These are phyloP conservation scores for Plasmodium gaboni DNA, from an alignment of 169 alveolate genomes.

Conservation along the genomic window DNA sequence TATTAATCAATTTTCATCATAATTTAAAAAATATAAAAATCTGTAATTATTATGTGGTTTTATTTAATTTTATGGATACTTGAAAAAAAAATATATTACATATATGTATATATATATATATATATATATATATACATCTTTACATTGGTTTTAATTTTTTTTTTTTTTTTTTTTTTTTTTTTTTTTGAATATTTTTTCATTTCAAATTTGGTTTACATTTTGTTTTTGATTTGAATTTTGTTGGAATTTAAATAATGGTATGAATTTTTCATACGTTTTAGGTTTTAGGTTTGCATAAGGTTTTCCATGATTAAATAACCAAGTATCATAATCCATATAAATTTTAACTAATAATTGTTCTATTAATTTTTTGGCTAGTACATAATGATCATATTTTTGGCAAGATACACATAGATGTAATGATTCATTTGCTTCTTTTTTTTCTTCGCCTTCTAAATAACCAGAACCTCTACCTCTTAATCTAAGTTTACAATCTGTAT, in stretches of 20 bases:
- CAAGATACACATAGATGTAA: slow-evolving; percentile 95
- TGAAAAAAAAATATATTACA: neutral
- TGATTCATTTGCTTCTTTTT: slow-evolving; percentile 94
- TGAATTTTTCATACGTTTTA: slow-evolving; percentile 63
- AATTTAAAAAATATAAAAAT: no score
- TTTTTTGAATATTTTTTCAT: no score
- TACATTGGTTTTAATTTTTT: neutral
- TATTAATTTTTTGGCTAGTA: slow-evolving; percentile 90
- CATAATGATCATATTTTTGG: slow-evolving; percentile 90
- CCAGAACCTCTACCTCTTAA: slow-evolving; percentile 97
- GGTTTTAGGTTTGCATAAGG: slow-evolving; percentile 72
- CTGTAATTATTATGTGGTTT: no score
- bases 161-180: neutral
- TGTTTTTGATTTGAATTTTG: slow-evolving; percentile 15
- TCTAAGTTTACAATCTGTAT: slow-evolving; percentile 90
- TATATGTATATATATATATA: neutral
- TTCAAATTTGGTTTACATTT: slow-evolving; percentile 19
- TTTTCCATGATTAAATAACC: slow-evolving; percentile 64
- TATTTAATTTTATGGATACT: no score
- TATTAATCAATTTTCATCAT: no score
- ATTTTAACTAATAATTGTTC: slow-evolving; percentile 88
- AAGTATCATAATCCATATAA: slow-evolving; percentile 91
- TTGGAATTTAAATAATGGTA: slow-evolving; percentile 59
- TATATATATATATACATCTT: neutral
- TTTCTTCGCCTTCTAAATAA: slow-evolving; percentile 93